phyloP scores from a whole-genome alignment of 495 filamentous ascomycete species.

The Lasiosphaeria ovina region DNA sequence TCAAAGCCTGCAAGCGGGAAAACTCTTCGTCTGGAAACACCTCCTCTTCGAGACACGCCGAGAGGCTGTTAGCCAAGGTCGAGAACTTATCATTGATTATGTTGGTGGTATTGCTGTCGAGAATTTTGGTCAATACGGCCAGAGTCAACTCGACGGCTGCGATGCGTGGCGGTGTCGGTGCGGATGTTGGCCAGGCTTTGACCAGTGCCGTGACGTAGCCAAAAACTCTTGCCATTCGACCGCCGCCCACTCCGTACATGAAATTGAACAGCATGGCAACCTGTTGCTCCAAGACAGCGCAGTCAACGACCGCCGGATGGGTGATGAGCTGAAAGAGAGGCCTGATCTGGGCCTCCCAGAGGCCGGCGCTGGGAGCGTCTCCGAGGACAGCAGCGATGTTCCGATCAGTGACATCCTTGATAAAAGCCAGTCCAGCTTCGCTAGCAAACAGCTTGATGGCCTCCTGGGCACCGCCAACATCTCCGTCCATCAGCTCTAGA shows the following conservation, averaged over 20 bases:
- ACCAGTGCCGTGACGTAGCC: conserved; percentile 23
- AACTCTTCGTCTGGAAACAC: conserved; percentile 22
- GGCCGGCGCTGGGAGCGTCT: conserved; percentile 6
- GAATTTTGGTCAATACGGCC: conserved; percentile 27
- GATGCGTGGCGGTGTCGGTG: conserved; percentile 4
- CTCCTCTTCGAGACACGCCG: neutral
- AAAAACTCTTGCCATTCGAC: conserved; percentile 30
- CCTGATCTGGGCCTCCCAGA: conserved; percentile 29
- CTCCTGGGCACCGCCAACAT: conserved; percentile 33
- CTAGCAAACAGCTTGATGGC: conserved; percentile 33
- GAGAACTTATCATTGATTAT: conserved; percentile 31
- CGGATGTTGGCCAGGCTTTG: conserved; percentile 3
- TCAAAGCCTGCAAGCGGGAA: conserved; percentile 28
- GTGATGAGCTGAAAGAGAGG: conserved; percentile 34
- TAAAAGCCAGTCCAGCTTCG: conserved; percentile 33
- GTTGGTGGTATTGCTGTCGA: conserved; percentile 36
- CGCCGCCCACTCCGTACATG: conserved; percentile 29
- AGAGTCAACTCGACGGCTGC: conserved; percentile 26
- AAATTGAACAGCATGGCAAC: conserved; percentile 33
- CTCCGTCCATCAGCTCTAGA: conserved; percentile 34
- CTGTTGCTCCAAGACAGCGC: conserved; percentile 33
- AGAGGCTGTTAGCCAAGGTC: conserved; percentile 5
- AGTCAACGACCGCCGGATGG: conserved; percentile 30
- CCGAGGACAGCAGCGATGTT: conserved; percentile 12
- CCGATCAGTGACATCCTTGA: conserved; percentile 34